A percentile compares a stretch with the other conserved stretches of the same genome.
These are phyloP conservation scores for Apiotrichum akiyoshidainum DNA, from an alignment of 1,284 basidiomycete species.

Conservation along the genomic window DNA sequence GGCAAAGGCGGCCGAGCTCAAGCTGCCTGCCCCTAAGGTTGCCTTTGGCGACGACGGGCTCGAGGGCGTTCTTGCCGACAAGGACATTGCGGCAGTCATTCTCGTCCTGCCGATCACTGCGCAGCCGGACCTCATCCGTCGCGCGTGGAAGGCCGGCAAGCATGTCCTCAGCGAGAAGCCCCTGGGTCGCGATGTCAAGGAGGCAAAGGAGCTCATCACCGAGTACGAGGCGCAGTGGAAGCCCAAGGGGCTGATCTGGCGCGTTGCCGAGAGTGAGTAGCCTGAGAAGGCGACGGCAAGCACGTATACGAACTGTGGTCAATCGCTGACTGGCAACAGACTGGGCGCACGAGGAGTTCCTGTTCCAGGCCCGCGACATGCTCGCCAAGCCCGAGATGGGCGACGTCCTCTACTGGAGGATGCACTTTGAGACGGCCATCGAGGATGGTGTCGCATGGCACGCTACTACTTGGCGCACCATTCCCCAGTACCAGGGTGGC, in stretches of 20 bases:
- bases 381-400: constrained; percentile 61
- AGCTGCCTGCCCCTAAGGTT: constrained; percentile 16
- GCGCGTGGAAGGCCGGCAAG: constrained; percentile 63
- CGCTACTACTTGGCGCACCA: constrained; percentile 73
- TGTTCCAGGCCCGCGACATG: constrained; percentile 57
- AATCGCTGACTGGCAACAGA: constrained; percentile 44
- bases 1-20: constrained; percentile 41
- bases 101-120: constrained; percentile 71
- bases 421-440: constrained; percentile 58
- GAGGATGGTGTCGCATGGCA: constrained; percentile 68
- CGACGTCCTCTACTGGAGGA: constrained; percentile 45
- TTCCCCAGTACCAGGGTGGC: constrained; percentile 70
- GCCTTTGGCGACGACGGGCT: constrained; percentile 59
- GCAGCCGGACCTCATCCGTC: constrained; percentile 66
- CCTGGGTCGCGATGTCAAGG: constrained; percentile 65
- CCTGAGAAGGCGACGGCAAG: no score
- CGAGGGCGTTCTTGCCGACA: constrained; percentile 62
- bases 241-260: constrained; percentile 70
- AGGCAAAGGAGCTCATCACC: constrained; percentile 63
- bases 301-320: no score
- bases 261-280: constrained; percentile 70
- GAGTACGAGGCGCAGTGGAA: constrained; percentile 64
- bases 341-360: constrained; percentile 67
- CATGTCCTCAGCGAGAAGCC: constrained; percentile 79
- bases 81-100: constrained; percentile 68